Evolutionary conservation across 2,329 filamentous ascomycete species (phyloP).

Genomic region (Phyllosticta capitalensis): DNA sequence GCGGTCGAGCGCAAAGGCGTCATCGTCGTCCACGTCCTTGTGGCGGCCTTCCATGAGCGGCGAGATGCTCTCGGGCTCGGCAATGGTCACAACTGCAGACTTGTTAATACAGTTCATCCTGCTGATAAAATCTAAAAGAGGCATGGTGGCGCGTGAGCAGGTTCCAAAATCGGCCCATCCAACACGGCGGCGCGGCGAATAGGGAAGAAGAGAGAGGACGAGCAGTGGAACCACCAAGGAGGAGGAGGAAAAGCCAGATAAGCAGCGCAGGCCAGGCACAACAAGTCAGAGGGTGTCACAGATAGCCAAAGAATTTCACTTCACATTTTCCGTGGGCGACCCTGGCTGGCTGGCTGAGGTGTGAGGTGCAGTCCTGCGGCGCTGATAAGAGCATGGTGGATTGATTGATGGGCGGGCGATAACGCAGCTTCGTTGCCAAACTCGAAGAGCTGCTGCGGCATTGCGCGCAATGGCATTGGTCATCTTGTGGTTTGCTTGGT

Average conservation of each 20-base stretch:
- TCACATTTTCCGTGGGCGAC: neutral
- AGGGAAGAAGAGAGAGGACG: neutral
- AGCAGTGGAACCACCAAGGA: neutral
- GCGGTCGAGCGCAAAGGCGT: constrained; percentile 33
- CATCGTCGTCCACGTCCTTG: constrained; percentile 34
- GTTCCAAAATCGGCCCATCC: neutral
- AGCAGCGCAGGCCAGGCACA: neutral
- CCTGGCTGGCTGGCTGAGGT: neutral
- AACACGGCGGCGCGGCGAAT: neutral
- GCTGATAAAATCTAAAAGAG: neutral
- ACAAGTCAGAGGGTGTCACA: neutral
- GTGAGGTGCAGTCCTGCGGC: no score
- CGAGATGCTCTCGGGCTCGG: constrained; percentile 37
- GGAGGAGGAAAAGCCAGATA: neutral
- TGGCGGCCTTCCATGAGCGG: constrained; percentile 37
- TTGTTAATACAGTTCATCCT: constrained; percentile 1
- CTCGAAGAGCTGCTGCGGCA: neutral
- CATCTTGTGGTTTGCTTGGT: neutral
- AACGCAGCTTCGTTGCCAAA: neutral
- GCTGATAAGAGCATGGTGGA: no score
- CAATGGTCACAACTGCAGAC: constrained; percentile 36
- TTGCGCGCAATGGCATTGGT: neutral
- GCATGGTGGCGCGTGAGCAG: neutral
- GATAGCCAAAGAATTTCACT: neutral
- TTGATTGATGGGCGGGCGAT: neutral